Evolutionary conservation across 176 grass and related monocot species (phyloP).

Genomic region (Leersia perrieri): DNA sequence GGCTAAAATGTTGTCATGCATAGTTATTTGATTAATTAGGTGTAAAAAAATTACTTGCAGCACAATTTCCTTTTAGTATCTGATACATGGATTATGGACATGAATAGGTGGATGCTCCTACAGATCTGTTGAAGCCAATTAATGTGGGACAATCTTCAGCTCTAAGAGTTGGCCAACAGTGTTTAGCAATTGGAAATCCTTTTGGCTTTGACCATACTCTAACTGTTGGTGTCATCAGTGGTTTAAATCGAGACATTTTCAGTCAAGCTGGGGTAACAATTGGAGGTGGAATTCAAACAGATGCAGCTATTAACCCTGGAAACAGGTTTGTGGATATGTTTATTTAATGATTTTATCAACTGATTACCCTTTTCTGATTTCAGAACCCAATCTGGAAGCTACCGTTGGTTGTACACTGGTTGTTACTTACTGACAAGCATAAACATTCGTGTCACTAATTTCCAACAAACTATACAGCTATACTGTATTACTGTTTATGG

Average conservation of each 20-base stretch:
- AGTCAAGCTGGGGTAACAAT: conserved; percentile 94
- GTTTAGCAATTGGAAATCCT: conserved; percentile 94
- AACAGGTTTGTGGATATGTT: conserved; percentile 60
- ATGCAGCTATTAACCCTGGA: conserved; percentile 97
- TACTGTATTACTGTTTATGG: background rate
- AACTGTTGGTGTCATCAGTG: conserved; percentile 92
- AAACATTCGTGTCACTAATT: background rate
- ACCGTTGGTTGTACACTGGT: background rate
- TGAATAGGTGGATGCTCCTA: conserved; percentile 77
- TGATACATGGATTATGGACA: conserved; percentile 17
- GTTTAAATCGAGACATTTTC: conserved; percentile 93
- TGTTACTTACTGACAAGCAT: background rate
- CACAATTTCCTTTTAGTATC: conserved; percentile 9
- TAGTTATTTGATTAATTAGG: conserved; percentile 11
- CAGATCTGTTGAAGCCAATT: conserved; percentile 82
- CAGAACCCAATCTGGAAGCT: conserved; percentile 7
- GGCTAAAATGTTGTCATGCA: conserved; percentile 8
- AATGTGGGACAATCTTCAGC: conserved; percentile 68
- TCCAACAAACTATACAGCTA: background rate
- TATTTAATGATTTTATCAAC: background rate
- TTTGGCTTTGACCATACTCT: conserved; percentile 98
- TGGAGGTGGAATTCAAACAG: conserved; percentile 93
- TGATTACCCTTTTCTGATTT: conserved; percentile 7
- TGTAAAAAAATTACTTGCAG: background rate
- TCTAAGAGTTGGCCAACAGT: conserved; percentile 95